These are phyloP conservation scores for Claviceps quebecensis DNA, from an alignment of 2,329 filamentous ascomycete species.

Conservation along the genomic window DNA sequence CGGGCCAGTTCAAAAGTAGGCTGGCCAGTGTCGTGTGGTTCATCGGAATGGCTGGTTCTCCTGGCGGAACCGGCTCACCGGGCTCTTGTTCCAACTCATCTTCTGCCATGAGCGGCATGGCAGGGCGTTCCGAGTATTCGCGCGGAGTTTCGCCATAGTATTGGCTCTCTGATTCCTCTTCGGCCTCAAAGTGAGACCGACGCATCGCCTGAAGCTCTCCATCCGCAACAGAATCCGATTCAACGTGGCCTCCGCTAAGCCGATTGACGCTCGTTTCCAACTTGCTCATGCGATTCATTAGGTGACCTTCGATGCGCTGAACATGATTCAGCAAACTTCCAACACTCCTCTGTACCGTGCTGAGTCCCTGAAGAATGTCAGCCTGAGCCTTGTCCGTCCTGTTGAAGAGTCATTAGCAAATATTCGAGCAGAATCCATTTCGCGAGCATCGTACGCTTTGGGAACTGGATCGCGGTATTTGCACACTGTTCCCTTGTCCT, in stretches of 20 bases:
- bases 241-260: conserved; percentile 8
- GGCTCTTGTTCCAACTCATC: conserved; percentile 38
- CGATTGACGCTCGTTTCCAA: conserved; percentile 16
- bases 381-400: conserved; percentile 46
- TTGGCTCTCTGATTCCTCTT: conserved; percentile 4
- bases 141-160: conserved; percentile 13
- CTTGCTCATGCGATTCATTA: conserved; percentile 24
- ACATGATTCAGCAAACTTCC: conserved; percentile 23
- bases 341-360: conserved; percentile 25
- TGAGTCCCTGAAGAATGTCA: conserved; percentile 45
- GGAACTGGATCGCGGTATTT: conserved; percentile 83
- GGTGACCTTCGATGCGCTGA: conserved; percentile 22
- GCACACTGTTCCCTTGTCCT: conserved; percentile 71
- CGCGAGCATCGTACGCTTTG: conserved; percentile 52
- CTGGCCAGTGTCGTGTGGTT: conserved; percentile 89
- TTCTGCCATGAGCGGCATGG: conserved; percentile 22
- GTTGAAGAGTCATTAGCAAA: conserved; percentile 4
- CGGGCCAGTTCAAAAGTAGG: conserved; percentile 59
- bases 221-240: conserved; percentile 16
- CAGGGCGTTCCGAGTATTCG: conserved; percentile 15
- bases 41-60: conserved; percentile 58
- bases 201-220: conserved; percentile 16
- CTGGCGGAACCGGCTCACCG: conserved; percentile 37
- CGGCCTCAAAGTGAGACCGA: conserved; percentile 7
- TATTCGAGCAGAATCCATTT: neutral